Percentiles rank a stretch among this genome's conserved stretches.
Evolutionary conservation across 2,329 filamentous ascomycete genomes (phyloP).

Genomic region (Daldinia sp.): DNA sequence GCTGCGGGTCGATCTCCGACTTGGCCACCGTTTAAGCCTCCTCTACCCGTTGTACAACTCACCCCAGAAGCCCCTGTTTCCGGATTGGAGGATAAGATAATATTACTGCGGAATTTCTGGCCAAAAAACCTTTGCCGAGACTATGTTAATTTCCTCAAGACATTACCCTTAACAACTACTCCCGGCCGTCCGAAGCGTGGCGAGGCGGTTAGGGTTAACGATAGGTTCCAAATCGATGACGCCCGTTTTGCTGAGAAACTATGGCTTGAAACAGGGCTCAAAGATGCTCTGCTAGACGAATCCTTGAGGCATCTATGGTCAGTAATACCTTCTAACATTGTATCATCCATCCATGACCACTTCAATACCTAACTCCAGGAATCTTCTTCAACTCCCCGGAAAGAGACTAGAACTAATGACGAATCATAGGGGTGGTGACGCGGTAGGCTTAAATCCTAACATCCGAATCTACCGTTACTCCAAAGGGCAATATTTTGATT

Average conservation of each 20-base stretch:
- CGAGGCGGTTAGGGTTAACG: conserved; percentile 87
- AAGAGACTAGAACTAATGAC: conserved; percentile 20
- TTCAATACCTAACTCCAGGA: neutral
- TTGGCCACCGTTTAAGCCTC: conserved; percentile 80
- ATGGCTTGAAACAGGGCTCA: conserved; percentile 82
- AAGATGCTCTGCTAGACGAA: conserved; percentile 65
- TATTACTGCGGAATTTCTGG: conserved; percentile 80
- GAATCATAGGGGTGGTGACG: conserved; percentile 78
- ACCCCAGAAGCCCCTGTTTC: conserved; percentile 65
- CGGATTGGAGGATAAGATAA: conserved; percentile 68
- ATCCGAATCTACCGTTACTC: conserved; percentile 91
- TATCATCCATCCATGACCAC: neutral
- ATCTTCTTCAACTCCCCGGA: neutral
- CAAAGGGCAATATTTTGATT: conserved; percentile 89
- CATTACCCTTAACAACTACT: conserved; percentile 79
- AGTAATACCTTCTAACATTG: conserved; percentile 44
- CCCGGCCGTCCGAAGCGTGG: conserved; percentile 82
- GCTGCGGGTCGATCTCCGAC: conserved; percentile 55
- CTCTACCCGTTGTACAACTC: conserved; percentile 75
- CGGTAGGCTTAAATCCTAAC: conserved; percentile 87
- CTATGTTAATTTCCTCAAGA: conserved; percentile 77
- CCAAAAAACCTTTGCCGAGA: conserved; percentile 79
- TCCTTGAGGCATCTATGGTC: conserved; percentile 61
- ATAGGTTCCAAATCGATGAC: conserved; percentile 87
- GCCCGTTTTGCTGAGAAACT: conserved; percentile 77